Conservation (phyloP, 495 filamentous ascomycete species). For the Glarea lozoyensis region DNA sequence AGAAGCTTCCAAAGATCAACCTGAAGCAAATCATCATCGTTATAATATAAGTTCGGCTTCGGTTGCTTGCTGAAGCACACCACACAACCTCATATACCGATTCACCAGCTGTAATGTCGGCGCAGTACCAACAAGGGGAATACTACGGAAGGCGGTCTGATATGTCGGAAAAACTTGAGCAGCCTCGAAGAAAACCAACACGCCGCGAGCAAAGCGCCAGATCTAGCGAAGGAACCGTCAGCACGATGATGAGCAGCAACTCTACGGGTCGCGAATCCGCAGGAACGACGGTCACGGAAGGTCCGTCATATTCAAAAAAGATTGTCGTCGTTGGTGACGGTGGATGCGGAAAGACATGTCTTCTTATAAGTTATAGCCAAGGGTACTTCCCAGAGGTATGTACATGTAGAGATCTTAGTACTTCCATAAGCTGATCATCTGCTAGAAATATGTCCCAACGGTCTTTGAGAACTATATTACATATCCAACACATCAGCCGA, state of each 20-base stretch:
- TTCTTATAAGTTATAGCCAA: slow-evolving; percentile 96
- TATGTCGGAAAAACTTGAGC: slow-evolving; percentile 34
- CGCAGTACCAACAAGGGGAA: slow-evolving; percentile 40
- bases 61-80: background rate
- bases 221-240: slow-evolving; percentile 57
- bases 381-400: slow-evolving; percentile 96
- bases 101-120: slow-evolving; percentile 25
- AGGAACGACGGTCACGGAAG: slow-evolving; percentile 75
- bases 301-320: slow-evolving; percentile 93
- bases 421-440: slow-evolving; percentile 6
- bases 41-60: background rate
- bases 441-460: slow-evolving; percentile 97
- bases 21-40: no score
- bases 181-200: slow-evolving; percentile 40
- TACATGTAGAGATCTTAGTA: no score
- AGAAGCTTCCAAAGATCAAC: no score
- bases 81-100: background rate
- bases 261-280: slow-evolving; percentile 64
- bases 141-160: slow-evolving; percentile 40
- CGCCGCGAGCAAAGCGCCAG: slow-evolving; percentile 29
- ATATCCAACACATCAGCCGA: slow-evolving; percentile 75
- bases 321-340: slow-evolving; percentile 97
- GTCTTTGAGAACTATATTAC: slow-evolving; percentile 99
- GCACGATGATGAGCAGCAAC: slow-evolving; percentile 60
- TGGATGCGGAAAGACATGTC: slow-evolving; percentile 96